These are phyloP conservation scores for Podospora anserina DNA, from an alignment of 495 filamentous ascomycete genomes.

Conservation along the genomic window DNA sequence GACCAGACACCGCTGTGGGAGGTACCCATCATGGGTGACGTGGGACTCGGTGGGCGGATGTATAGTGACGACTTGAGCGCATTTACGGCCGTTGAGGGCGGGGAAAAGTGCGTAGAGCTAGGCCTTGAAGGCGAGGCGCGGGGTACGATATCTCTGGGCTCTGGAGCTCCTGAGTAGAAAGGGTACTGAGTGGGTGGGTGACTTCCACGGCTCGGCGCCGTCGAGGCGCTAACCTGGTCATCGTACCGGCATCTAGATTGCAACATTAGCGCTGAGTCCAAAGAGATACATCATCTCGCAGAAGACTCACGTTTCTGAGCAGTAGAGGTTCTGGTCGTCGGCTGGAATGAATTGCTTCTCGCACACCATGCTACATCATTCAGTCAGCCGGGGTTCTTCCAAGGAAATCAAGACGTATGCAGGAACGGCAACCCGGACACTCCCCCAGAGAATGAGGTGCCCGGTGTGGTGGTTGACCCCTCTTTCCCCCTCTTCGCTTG, in stretches of 20 bases:
- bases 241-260: slow-evolving; percentile 42
- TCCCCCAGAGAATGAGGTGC: background rate
- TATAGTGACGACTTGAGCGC: slow-evolving; percentile 43
- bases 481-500: slow-evolving; percentile 18
- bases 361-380: slow-evolving; percentile 47
- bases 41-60: slow-evolving; percentile 46
- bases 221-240: slow-evolving; percentile 38
- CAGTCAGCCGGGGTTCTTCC: slow-evolving; percentile 16
- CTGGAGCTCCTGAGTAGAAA: slow-evolving; percentile 37
- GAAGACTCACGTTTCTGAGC: slow-evolving; percentile 47
- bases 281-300: background rate
- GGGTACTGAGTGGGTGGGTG: slow-evolving; percentile 33
- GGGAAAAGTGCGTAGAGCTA: slow-evolving; percentile 39
- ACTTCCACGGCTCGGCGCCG: slow-evolving; percentile 26
- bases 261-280: slow-evolving; percentile 22
- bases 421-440: slow-evolving; percentile 38
- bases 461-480: background rate
- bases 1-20: slow-evolving; percentile 42
- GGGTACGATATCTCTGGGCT: slow-evolving; percentile 50
- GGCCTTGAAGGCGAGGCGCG: slow-evolving; percentile 51
- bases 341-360: slow-evolving; percentile 49
- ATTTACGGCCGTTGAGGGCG: slow-evolving; percentile 42
- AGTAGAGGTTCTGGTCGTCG: slow-evolving; percentile 46
- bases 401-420: slow-evolving; percentile 29
- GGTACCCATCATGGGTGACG: slow-evolving; percentile 35